These are phyloP conservation scores for Toxoplasma gondii DNA, from an alignment of 169 alveolate species.

Conservation along the genomic window DNA sequence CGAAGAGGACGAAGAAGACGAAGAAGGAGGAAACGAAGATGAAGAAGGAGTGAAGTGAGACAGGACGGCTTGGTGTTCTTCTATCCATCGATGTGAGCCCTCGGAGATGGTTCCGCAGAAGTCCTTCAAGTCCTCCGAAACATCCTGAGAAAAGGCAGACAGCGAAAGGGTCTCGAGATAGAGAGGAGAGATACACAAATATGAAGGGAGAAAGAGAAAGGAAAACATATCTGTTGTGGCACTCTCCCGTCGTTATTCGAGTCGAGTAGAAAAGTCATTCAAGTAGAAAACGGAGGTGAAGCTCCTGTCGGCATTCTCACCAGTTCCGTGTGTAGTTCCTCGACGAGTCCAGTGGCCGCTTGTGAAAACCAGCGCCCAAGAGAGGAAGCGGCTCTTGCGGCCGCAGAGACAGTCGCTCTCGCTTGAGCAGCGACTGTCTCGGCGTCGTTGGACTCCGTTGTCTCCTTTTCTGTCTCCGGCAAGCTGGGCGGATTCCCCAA, in stretches of 20 bases:
- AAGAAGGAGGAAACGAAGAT: not conserved
- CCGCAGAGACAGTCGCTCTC: not conserved
- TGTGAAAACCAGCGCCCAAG: not conserved
- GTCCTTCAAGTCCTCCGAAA: not conserved
- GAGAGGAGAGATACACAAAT: too few relatives aligned
- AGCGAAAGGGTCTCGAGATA: too few relatives aligned
- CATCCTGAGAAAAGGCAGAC: not conserved
- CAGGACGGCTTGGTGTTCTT: not conserved
- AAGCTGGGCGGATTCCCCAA: not conserved
- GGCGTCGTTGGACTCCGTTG: not conserved
- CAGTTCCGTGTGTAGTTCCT: not conserved
- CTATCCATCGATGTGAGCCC: not conserved
- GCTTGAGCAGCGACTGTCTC: not conserved
- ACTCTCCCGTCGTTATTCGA: too few relatives aligned
- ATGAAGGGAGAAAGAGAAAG: too few relatives aligned
- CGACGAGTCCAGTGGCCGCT: not conserved
- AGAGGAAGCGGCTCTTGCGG: not conserved
- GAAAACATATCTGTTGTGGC: too few relatives aligned
- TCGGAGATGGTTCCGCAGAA: not conserved
- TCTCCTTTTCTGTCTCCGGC: not conserved
- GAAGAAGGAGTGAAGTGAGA: not conserved
- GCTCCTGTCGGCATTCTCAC: too few relatives aligned
- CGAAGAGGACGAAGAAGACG: not conserved
- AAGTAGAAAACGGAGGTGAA: too few relatives aligned
- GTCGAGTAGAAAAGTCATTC: too few relatives aligned